Conservation (phyloP, 331 rosid species). For the Ulmus americana region DNA sequence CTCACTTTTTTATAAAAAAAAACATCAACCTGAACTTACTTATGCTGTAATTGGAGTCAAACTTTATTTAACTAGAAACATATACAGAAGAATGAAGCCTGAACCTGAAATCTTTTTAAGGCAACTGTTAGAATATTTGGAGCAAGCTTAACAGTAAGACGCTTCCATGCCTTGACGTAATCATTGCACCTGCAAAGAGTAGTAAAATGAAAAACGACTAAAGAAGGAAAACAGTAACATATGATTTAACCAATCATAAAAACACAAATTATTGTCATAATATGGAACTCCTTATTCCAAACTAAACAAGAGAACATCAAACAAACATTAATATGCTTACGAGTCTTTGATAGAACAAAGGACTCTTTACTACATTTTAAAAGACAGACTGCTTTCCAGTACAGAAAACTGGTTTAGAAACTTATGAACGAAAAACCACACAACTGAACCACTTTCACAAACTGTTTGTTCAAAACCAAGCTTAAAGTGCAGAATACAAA, state of each 20-base stretch:
- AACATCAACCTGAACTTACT: background rate
- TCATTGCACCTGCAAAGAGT: constrained; percentile 77
- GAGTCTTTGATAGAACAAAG: too few relatives aligned
- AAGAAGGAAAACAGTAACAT: too few relatives aligned
- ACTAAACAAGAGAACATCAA: background rate
- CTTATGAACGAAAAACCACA: too few relatives aligned
- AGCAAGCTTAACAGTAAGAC: constrained; percentile 70
- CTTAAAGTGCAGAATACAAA: background rate
- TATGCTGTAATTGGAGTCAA: background rate
- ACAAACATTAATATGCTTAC: background rate
- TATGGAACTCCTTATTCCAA: background rate
- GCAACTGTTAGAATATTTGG: constrained; percentile 93
- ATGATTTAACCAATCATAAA: too few relatives aligned
- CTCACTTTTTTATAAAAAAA: background rate
- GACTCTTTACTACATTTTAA: too few relatives aligned
- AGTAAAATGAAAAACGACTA: background rate
- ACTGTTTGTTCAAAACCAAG: background rate
- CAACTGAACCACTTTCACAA: too few relatives aligned
- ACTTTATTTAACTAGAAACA: background rate
- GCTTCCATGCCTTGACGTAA: constrained; percentile 91
- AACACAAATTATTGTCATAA: background rate
- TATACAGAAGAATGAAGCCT: constrained; percentile 8
- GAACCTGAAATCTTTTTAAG: constrained; percentile 95
- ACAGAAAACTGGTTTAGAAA: too few relatives aligned
- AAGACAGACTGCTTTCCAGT: too few relatives aligned